Evolutionary conservation across 2,329 filamentous ascomycete species (phyloP), one percentile per base, ranked within the genome.

Genomic region (Epichloe elymi): DNA sequence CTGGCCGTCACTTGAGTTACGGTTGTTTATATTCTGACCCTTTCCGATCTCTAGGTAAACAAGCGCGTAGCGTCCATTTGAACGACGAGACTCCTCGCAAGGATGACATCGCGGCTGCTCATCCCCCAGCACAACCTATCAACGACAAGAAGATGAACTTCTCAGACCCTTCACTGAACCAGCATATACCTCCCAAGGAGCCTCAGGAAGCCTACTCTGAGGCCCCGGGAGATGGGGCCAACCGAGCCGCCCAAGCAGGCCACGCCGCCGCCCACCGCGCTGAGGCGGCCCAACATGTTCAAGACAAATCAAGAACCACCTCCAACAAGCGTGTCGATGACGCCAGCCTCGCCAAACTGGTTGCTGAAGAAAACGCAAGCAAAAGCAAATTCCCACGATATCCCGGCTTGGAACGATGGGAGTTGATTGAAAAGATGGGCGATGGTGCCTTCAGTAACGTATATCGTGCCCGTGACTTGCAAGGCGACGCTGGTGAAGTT

Each of bases 401-500:
- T 48, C 67, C 68, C 2, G 68, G 68, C 33, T 60, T 70, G 8
- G 68, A 70, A 49, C 63, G 90, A 62, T 98, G 87, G 84, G 80
- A 85, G 50, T 73, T 96, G 36, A 53, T 93, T 49, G 90, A 95
- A 70, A 97, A 97, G 78, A 98, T 98, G 91, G 93, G 93, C 57
- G 93, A 97, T 60, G 93, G 93, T 55, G 93, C 93, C 54, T 98
- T 98, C 76, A 97, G 91, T 74, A 97, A 97, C 63, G 93, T 98
- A 57, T 98, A 97, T 69, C 83, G 88, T 39, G 93, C 93, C 38
- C 79, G 77, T 58, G 93, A 98, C 66, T 66, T 71, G 44, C 76
- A 82, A 5, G 85, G 86, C 40, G 74, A 83, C 55, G 78, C 79
- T 56, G 82, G 80, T 58, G 85, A 97, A 65, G 89, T 93, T 36